Evolutionary conservation across 768 basidiomycete species (phyloP).

Genomic region (Macrolepiota fuliginosa): DNA sequence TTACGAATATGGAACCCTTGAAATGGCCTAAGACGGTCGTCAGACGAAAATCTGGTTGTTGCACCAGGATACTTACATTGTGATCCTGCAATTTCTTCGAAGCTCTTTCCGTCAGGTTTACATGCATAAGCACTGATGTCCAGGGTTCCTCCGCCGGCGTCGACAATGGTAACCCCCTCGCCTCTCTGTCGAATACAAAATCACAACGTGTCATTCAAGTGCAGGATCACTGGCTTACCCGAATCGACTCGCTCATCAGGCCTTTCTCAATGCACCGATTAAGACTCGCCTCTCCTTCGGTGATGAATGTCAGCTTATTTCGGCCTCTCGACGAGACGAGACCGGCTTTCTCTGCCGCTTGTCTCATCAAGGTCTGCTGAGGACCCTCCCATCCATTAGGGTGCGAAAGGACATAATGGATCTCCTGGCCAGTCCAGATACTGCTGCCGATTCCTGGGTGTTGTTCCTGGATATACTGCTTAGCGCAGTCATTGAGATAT

Average conservation of each 20-base stretch:
- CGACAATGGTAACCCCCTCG: conserved; percentile 48
- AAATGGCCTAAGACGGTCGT: conserved; percentile 31
- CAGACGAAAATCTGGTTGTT: background rate
- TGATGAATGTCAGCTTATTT: conserved; percentile 47
- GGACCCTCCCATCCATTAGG: conserved; percentile 62
- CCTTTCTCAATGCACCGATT: conserved; percentile 49
- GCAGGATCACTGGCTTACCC: conserved; percentile 16
- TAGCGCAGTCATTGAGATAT: conserved; percentile 44
- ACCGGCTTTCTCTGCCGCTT: conserved; percentile 47
- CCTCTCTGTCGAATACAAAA: conserved; percentile 23
- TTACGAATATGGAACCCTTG: conserved; percentile 48
- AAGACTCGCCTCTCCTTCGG: conserved; percentile 59
- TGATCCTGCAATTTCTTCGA: conserved; percentile 42
- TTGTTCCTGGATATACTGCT: conserved; percentile 43
- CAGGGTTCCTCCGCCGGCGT: conserved; percentile 60
- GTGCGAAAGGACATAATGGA: conserved; percentile 53
- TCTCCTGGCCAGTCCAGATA: conserved; percentile 44
- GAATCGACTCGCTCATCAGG: conserved; percentile 31
- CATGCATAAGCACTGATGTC: conserved; percentile 51
- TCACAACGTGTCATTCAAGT: background rate
- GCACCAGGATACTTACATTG: conserved; percentile 28
- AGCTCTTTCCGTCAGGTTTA: conserved; percentile 20
- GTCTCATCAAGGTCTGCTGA: conserved; percentile 52
- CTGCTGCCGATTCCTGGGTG: conserved; percentile 34
- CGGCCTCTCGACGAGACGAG: conserved; percentile 41